Evolutionary conservation across 1,139 yeast genomes (phyloP), one percentile per base, ranked within the genome.

Genomic region (Suzukiozyma palmioleophila): DNA sequence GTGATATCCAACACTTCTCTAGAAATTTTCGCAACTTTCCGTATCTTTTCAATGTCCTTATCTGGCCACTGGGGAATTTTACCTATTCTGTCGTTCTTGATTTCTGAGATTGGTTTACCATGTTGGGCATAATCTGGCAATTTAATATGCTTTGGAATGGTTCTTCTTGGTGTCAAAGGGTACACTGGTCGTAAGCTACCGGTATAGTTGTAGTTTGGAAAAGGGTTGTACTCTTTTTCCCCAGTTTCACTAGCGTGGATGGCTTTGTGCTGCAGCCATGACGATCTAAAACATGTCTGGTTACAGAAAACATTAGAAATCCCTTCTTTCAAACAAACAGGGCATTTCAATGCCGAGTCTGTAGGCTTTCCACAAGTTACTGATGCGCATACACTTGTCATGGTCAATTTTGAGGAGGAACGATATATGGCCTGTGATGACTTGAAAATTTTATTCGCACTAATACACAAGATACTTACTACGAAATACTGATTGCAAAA

Each of bases 1-100:
- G 94, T 95, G 8, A 74, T 69, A 59, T 94, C 98, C 48, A 90
- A 66, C 22, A 94, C 80, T 60, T 90, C 97, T 56, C 98, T 76
- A 10, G 90, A 94, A n/a, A 82, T 64, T 40, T 71, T 70, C 45
- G 86, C 81, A 10, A 85, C 92, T 48, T 78, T 76, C 49, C 90
- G 76, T 65, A 90, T 80, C 51, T 77, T 82, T 46, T 73, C 83
- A 50, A 87, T 77, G 43, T 84, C 90, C 38, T 81, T 85, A 21
- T 74, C 77, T 29, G 70, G 64, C 51, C 82, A 69, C 29, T 80
- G 70, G 32, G 78, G 77, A 51, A 90, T 83, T 50, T 78, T 78
- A 39, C 81, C 81, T 24, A 79, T 61, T 51, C 94, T 71, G 53
- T 83, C 92, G 52, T 82, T 77, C 47, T 75, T 71, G 59, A 86